These are phyloP conservation scores for Backusella circina DNA, from an alignment of 192 early-diverging fungal species.

Conservation along the genomic window DNA sequence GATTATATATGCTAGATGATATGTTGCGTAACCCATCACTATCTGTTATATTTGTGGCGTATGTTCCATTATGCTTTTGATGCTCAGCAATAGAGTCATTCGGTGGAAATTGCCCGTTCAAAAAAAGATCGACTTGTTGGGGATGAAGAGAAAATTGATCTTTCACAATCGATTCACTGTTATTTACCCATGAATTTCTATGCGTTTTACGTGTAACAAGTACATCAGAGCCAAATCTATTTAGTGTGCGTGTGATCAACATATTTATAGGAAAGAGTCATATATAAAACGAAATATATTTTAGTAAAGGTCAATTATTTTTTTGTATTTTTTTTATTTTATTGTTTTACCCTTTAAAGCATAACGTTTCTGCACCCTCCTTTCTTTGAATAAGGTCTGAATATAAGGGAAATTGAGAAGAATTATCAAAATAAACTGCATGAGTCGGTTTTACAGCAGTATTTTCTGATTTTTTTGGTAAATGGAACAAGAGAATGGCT, in stretches of 20 bases:
- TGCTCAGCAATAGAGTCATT: not conserved
- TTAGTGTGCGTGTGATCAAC: not conserved
- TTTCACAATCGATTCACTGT: not conserved
- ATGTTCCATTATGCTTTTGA: not conserved
- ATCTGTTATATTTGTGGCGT: not conserved
- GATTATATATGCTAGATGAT: not conserved
- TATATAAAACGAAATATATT: not conserved
- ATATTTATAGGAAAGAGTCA: too few species aligned
- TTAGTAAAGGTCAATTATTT: not conserved
- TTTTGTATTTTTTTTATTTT: not conserved
- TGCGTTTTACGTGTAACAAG: not conserved
- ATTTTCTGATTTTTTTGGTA: conserved; percentile 42
- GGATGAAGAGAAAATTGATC: not conserved
- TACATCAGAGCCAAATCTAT: not conserved
- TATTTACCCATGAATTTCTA: not conserved
- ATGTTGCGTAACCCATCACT: not conserved
- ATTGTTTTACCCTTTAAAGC: not conserved
- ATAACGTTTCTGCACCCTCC: not conserved
- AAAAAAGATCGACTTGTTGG: not conserved
- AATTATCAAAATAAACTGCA: conserved; percentile 6
- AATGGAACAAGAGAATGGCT: conserved; percentile 75
- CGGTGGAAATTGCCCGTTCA: not conserved
- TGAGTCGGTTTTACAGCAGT: conserved; percentile 53
- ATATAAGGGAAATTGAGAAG: not conserved
- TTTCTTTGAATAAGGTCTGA: not conserved